Evolutionary conservation across 257 asterid genomes (phyloP), one percentile per base, ranked within the genome.

Genomic region (Mentha longifolia): DNA sequence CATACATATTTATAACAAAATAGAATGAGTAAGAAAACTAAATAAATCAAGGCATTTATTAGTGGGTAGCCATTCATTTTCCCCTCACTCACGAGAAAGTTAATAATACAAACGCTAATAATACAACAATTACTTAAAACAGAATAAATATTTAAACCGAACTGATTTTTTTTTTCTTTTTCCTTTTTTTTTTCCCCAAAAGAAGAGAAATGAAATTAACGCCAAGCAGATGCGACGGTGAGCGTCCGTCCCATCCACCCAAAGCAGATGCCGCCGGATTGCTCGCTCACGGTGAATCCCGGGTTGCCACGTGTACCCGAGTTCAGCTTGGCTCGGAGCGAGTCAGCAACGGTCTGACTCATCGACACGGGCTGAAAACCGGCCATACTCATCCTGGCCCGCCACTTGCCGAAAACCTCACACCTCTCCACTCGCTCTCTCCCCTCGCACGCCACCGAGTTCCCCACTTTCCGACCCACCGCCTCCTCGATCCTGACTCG

Each of bases 361-460:
- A 92, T 67, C 10, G 78, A 46, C 43, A 74, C 80, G 8, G 78
- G 65, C 70, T 74, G 59, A 67, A 92, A 92, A 77, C 98, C 97
- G 42, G 97, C 96, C 98, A 92, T 89, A 19, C 87, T 50, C 84
- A 92, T 51, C 41, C 98, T 83, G 78, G 97, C 91, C 85, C 96
- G 86, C 98, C 98, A 92, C 78, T 92, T 92, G 9, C 97, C 98
- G 19, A 80, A 83, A 74, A 92, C 82, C 47, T 92, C 98, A 76
- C 98, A 88, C 46, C 98, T 84, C 71, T 92, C 97, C 0, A 92
- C 89, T 0, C 98, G 96, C 61, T 92, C 97, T 82, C 86, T 82
- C 62, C 98, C 98, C 77, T 92, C 98, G 83, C 97, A 90, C 88
- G 96, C 95, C 31, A 92, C 88, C 86, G 98, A 84, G 96, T 92